These are phyloP conservation scores for Raddia distichophylla DNA, from an alignment of 176 grass and related monocot species.

Conservation along the genomic window DNA sequence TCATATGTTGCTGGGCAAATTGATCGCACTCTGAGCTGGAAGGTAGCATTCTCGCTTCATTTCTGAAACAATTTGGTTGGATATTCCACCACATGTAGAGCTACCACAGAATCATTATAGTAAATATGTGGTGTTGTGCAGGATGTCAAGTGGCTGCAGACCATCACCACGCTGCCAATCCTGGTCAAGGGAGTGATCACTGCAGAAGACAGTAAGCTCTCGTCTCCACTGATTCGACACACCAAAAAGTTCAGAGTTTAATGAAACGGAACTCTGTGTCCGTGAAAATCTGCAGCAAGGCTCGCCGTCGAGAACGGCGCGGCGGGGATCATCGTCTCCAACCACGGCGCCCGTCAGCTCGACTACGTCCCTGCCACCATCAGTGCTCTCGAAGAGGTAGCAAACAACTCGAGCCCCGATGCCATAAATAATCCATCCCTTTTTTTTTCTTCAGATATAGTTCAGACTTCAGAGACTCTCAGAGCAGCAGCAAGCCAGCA, in stretches of 20 bases:
- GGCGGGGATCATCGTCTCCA: slow-evolving; percentile 92
- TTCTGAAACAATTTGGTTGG: background rate
- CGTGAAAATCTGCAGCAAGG: slow-evolving; percentile 44
- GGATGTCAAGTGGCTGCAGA: slow-evolving; percentile 98
- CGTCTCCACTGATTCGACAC: background rate
- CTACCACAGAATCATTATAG: background rate
- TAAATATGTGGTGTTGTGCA: slow-evolving; percentile 11
- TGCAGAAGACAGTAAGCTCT: slow-evolving; percentile 69
- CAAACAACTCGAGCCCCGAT: background rate
- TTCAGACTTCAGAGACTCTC: too few relatives aligned
- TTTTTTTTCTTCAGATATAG: background rate
- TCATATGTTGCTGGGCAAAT: slow-evolving; percentile 95
- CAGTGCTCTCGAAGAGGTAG: slow-evolving; percentile 80
- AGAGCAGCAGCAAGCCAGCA: too few relatives aligned
- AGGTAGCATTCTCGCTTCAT: slow-evolving; percentile 44
- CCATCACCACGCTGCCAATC: slow-evolving; percentile 90
- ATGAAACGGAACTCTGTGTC: background rate
- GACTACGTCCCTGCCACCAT: slow-evolving; percentile 93
- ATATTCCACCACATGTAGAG: background rate
- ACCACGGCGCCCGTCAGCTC: slow-evolving; percentile 92
- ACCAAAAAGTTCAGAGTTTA: background rate
- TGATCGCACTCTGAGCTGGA: slow-evolving; percentile 95
- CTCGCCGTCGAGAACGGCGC: slow-evolving; percentile 71
- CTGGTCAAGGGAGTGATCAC: slow-evolving; percentile 96
- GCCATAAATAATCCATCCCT: background rate